Evolutionary conservation across 148 eudicot genomes (phyloP), one percentile per base, ranked within the genome.

Genomic region (Beta vulgaris): DNA sequence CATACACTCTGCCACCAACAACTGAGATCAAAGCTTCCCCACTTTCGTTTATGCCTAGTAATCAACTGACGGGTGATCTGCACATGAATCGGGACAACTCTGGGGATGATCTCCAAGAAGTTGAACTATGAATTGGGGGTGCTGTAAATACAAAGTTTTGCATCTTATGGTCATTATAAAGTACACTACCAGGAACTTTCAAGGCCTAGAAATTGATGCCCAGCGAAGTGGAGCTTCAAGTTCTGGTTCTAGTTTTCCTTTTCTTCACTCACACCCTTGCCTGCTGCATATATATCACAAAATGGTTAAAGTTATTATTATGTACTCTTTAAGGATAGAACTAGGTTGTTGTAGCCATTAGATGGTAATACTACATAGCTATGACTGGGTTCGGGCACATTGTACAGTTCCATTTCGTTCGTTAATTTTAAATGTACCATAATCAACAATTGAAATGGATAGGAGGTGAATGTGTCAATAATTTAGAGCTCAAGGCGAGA

Each of bases 71-170:
- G 42, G 76, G 49, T 46, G 78, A 74, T 73, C 77, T 86, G 42
- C 81, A 81, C 44, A 78, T 58, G 71, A 82, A 68, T 67, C 80
- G 80, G 54, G 91, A 90, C 79, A 82, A 82, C 78, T 82, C 78
- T 68, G 88, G 88, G 58, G 95, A 88, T 21, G 96, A 94, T 54
- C 89, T 92, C 66, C 92, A 92, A n/a, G 97, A 94, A 80, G 98
- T 94, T 28, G 90, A 94, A 73, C 92, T 92, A 58, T 94, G 80
- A 86, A 70, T 28, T 23, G 55, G 19, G 21, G 72, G 51, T 39
- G 77, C 63, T 84, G 87, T 84, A 75, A 26, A 76, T 81, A 81
- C 75, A 78, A 79, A 81, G 74, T 76, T 81, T 84, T 81, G 84
- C 73, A 28, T 69, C 74, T 26, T n/a, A 39, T 77, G 74, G 69